These are phyloP conservation scores for Claviceps sp. DNA, from an alignment of 2,329 filamentous ascomycete genomes.

Conservation along the genomic window DNA sequence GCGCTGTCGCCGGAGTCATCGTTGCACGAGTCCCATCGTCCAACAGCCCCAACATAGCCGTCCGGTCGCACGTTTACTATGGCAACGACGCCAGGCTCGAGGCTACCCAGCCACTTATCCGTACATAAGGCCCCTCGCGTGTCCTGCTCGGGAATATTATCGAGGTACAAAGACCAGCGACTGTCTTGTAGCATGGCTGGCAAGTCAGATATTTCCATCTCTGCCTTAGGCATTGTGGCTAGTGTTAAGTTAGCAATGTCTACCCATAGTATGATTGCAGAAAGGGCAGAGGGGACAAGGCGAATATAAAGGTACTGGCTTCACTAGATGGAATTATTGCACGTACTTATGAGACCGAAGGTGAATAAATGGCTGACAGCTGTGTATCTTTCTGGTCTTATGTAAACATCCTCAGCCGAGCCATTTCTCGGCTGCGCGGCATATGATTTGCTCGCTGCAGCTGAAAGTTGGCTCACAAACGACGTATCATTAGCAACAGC, in stretches of 20 bases:
- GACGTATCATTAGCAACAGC: conserved; percentile 36
- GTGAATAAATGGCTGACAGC: conserved; percentile 56
- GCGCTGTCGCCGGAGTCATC: conserved; percentile 38
- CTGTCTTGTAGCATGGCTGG: conserved; percentile 49
- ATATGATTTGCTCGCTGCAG: conserved; percentile 49
- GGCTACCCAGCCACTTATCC: conserved; percentile 54
- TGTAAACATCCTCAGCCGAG: conserved; percentile 50
- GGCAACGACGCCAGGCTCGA: conserved; percentile 43
- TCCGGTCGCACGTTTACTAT: conserved; percentile 59
- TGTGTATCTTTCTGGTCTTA: conserved; percentile 55
- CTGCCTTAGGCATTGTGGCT: conserved; percentile 47
- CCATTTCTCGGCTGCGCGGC: conserved; percentile 40
- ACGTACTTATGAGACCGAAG: conserved; percentile 52
- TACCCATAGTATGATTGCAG: neutral
- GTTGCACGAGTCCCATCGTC: conserved; percentile 36
- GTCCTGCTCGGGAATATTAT: conserved; percentile 46
- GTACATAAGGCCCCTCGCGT: conserved; percentile 41
- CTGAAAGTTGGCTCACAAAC: conserved; percentile 46
- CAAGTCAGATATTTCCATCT: conserved; percentile 53
- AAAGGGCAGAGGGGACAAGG: neutral
- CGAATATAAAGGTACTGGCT: conserved; percentile 5
- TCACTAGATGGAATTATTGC: neutral
- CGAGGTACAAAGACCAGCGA: conserved; percentile 60
- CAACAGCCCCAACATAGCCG: conserved; percentile 57
- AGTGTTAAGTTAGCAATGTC: neutral